phyloP scores from a whole-genome alignment of 75 land plant species.

The Picea sitchensis region DNA sequence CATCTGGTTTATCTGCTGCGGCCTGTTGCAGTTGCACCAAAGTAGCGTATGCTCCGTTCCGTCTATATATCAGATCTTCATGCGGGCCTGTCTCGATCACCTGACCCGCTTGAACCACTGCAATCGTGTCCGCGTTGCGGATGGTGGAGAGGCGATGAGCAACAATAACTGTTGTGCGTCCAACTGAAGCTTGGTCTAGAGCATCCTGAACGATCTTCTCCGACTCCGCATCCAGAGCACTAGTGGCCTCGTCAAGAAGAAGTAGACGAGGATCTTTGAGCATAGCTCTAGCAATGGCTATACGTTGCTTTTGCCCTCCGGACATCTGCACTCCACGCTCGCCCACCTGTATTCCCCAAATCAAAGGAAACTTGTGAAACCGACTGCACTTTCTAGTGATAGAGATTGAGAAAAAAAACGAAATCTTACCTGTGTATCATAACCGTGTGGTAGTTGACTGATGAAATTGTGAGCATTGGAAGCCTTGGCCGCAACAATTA shows the following conservation, averaged over 20 bases:
- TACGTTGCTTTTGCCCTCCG: conserved; percentile 38
- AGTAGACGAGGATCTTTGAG: conserved; percentile 25
- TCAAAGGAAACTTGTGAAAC: neutral
- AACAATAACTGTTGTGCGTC: conserved; percentile 31
- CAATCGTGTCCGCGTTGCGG: conserved; percentile 25
- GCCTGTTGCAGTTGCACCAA: conserved; percentile 12
- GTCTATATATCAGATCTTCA: conserved; percentile 3
- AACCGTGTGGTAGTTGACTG: conserved; percentile 21
- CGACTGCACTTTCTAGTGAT: neutral
- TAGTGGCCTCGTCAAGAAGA: conserved; percentile 38
- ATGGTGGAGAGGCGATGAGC: conserved; percentile 44
- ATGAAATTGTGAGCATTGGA: conserved; percentile 26
- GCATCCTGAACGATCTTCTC: conserved; percentile 35
- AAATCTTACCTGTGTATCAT: conserved; percentile 25
- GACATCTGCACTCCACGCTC: conserved; percentile 39
- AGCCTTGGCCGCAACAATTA: conserved; percentile 23
- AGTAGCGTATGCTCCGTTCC: conserved; percentile 24
- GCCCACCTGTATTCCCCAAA: conserved; percentile 7
- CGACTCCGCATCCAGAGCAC: conserved; percentile 37
- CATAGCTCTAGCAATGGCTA: conserved; percentile 38
- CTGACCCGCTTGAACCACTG: conserved; percentile 31
- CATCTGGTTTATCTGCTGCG: neutral
- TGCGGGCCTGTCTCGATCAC: conserved; percentile 17
- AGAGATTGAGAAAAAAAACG: neutral
- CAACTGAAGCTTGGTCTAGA: conserved; percentile 22